Conservation (phyloP, 2,329 filamentous ascomycete species). For the Zopfia rhizophila region DNA sequence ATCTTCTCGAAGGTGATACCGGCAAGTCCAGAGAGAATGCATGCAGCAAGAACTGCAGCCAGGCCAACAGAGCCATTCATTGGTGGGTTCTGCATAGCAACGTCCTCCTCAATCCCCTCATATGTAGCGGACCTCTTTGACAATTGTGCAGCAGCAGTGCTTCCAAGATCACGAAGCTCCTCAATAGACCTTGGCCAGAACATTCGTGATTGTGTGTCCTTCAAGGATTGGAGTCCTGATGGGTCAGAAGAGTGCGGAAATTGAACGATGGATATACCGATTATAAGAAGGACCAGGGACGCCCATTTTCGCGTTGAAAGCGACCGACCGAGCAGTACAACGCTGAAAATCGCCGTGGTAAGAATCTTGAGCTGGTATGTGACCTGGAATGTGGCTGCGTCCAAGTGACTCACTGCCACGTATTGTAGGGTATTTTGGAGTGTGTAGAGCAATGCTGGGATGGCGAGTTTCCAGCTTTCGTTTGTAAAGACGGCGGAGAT, state of each 20-base stretch:
- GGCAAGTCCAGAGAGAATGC: constrained; percentile 82
- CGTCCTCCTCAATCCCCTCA: constrained; percentile 80
- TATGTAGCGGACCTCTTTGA: constrained; percentile 81
- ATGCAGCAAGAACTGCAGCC: constrained; percentile 79
- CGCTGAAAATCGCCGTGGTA: constrained; percentile 87
- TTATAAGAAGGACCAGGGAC: constrained; percentile 79
- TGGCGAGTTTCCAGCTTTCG: constrained; percentile 93
- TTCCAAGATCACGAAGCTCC: constrained; percentile 74
- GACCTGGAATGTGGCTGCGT: constrained; percentile 92
- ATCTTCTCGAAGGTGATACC: constrained; percentile 93
- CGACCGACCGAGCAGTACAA: constrained; percentile 76
- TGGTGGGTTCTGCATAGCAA: constrained; percentile 60
- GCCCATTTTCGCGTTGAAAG: constrained; percentile 81
- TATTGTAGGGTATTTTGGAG: constrained; percentile 95
- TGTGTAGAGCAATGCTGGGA: constrained; percentile 89
- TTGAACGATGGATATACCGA: constrained; percentile 87
- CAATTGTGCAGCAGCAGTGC: constrained; percentile 61
- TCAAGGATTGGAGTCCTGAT: constrained; percentile 66
- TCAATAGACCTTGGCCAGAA: constrained; percentile 84
- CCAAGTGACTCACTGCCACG: constrained; percentile 87
- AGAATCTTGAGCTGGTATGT: constrained; percentile 96
- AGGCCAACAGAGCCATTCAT: constrained; percentile 86
- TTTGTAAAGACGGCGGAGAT: constrained; percentile 84
- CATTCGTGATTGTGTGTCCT: constrained; percentile 65
- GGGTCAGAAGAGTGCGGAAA: constrained; percentile 71